phyloP scores from a whole-genome alignment of 148 eudicot species.

The Diospyros kaki region DNA sequence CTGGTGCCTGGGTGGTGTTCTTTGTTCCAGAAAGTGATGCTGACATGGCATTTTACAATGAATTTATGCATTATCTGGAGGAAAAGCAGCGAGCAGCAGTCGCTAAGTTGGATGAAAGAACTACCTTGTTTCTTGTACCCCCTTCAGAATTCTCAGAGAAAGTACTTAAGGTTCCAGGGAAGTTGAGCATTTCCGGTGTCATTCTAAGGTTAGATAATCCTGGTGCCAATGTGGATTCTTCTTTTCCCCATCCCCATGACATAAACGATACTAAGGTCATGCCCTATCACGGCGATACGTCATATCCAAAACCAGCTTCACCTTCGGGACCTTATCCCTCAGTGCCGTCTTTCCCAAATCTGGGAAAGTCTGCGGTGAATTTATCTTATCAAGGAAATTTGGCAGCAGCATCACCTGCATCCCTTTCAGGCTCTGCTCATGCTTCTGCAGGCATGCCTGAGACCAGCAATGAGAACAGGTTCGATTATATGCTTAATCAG shows the following conservation, averaged over 20 bases:
- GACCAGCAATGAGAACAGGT: constrained; percentile 26
- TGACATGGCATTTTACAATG: constrained; percentile 73
- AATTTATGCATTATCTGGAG: constrained; percentile 72
- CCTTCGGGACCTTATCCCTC: constrained; percentile 40
- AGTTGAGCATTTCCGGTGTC: constrained; percentile 83
- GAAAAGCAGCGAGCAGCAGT: constrained; percentile 86
- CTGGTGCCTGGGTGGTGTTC: constrained; percentile 73
- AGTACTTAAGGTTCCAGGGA: constrained; percentile 79
- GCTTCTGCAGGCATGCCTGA: constrained; percentile 24
- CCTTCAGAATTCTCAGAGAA: constrained; percentile 91
- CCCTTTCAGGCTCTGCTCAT: constrained; percentile 23
- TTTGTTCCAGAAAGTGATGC: constrained; percentile 75
- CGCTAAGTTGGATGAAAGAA: constrained; percentile 65
- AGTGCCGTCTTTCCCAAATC: constrained; percentile 22
- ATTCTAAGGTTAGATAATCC: constrained; percentile 60
- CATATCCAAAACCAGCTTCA: constrained; percentile 28
- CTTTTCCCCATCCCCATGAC: constrained; percentile 34
- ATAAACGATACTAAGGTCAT: constrained; percentile 23
- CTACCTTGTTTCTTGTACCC: constrained; percentile 78
- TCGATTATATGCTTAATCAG: constrained; percentile 27
- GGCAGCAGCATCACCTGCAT: constrained; percentile 19
- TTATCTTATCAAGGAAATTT: constrained; percentile 13
- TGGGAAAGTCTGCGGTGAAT: constrained; percentile 34
- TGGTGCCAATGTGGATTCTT: constrained; percentile 31
- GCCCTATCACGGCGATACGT: constrained; percentile 28